Percentiles rank a stretch among this genome's conserved stretches.
Conservation (phyloP, 2,329 filamentous ascomycete species). For the Ploettnerulaceae sp. region DNA sequence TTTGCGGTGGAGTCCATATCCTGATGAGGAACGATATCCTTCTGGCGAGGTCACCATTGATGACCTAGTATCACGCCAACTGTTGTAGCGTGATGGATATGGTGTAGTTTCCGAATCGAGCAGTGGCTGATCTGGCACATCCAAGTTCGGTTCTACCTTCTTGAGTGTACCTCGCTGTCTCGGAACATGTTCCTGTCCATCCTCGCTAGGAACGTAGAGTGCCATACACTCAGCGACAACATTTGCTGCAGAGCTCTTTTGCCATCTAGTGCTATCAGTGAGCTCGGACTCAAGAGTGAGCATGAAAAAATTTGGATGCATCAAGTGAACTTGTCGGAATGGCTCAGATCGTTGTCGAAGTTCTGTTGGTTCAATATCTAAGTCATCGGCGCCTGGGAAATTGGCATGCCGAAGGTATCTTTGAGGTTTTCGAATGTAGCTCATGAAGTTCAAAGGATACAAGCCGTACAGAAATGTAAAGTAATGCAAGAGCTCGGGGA, state of each 20-base stretch:
- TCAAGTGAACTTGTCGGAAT: slow-evolving; percentile 66
- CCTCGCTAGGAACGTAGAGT: slow-evolving; percentile 43
- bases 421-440: slow-evolving; percentile 78
- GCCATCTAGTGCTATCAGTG: slow-evolving; percentile 69
- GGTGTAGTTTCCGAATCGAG: slow-evolving; percentile 25
- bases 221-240: slow-evolving; percentile 75
- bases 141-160: slow-evolving; percentile 22
- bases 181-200: slow-evolving; percentile 13
- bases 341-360: slow-evolving; percentile 71
- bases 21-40: slow-evolving; percentile 36
- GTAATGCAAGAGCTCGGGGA: slow-evolving; percentile 67
- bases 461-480: slow-evolving; percentile 80
- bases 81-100: slow-evolving; percentile 36
- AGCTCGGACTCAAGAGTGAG: slow-evolving; percentile 76
- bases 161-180: slow-evolving; percentile 16
- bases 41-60: slow-evolving; percentile 38
- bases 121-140: slow-evolving; percentile 30
- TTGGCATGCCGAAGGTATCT: slow-evolving; percentile 71
- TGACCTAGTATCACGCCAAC: slow-evolving; percentile 51
- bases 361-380: slow-evolving; percentile 73
- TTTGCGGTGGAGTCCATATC: slow-evolving; percentile 37
- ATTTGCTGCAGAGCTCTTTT: slow-evolving; percentile 74
- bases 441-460: slow-evolving; percentile 82
- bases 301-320: slow-evolving; percentile 82
- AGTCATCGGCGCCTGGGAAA: slow-evolving; percentile 63